Evolutionary conservation across 2,329 filamentous ascomycete genomes (phyloP).

Genomic region (Fusarium secorum): DNA sequence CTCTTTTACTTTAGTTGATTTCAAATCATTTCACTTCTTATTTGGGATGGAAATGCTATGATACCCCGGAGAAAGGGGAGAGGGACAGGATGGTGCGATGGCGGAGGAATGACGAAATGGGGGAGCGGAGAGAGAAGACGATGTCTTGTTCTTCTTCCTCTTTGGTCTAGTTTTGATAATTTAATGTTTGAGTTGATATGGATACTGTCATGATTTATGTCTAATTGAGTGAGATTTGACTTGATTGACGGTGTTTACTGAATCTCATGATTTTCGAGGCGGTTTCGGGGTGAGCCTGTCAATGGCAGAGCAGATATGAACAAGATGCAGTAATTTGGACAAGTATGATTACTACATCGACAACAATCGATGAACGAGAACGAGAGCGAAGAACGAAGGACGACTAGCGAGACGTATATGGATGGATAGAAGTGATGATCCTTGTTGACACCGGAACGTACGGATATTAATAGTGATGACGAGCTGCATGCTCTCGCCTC

Average conservation of each 20-base stretch:
- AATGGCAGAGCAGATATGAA: not conserved
- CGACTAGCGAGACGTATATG: not conserved
- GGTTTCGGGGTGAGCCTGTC: not conserved
- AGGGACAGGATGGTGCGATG: slow-evolving; percentile 18
- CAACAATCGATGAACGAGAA: not conserved
- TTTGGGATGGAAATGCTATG: slow-evolving; percentile 31
- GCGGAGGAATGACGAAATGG: not conserved
- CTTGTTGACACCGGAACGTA: slow-evolving; percentile 11
- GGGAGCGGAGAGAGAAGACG: not conserved
- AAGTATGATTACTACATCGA: not conserved
- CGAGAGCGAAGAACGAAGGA: not conserved
- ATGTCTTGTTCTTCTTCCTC: slow-evolving; percentile 19
- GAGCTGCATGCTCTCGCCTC: not conserved
- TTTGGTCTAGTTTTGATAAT: slow-evolving; percentile 22
- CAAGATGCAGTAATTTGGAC: not conserved
- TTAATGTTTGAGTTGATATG: slow-evolving; percentile 28
- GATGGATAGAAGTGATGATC: not conserved
- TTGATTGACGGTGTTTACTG: too few relatives aligned
- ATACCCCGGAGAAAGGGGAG: slow-evolving; percentile 36
- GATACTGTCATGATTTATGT: not conserved
- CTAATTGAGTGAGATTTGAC: not conserved
- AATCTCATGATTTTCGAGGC: not conserved
- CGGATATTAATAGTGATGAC: slow-evolving; percentile 9
- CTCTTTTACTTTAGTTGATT: not conserved
- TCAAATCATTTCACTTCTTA: slow-evolving; percentile 6